These are phyloP conservation scores for Cardamine occulta DNA, from an alignment of 345 rosid genomes.

Conservation along the genomic window DNA sequence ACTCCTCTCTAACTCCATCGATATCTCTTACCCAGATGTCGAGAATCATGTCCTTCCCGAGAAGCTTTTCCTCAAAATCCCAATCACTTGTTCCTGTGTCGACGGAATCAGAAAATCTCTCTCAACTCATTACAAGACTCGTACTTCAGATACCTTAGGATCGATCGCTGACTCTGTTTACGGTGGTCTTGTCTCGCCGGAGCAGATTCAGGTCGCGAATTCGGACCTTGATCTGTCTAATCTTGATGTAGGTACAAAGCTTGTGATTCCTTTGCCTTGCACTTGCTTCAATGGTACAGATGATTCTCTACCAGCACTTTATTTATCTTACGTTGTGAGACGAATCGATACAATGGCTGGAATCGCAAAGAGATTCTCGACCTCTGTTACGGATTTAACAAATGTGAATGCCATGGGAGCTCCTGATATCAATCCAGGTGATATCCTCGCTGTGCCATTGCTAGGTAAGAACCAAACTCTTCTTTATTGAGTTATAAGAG, in stretches of 20 bases:
- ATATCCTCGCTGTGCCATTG: conserved; percentile 85
- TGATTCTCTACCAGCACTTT: conserved; percentile 76
- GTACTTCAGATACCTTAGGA: conserved; percentile 72
- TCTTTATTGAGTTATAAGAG: neutral
- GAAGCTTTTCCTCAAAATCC: conserved; percentile 78
- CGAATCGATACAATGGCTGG: conserved; percentile 67
- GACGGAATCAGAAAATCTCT: conserved; percentile 89
- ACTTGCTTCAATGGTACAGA: conserved; percentile 93
- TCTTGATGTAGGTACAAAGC: conserved; percentile 72
- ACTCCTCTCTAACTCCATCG: conserved; percentile 82
- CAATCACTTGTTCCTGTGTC: conserved; percentile 81
- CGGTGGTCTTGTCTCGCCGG: conserved; percentile 82
- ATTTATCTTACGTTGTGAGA: conserved; percentile 81
- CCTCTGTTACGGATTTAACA: conserved; percentile 86
- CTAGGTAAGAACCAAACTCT: conserved; percentile 50
- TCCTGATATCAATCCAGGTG: conserved; percentile 65
- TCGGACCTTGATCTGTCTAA: conserved; percentile 63
- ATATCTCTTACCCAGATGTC: conserved; percentile 88
- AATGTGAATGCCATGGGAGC: conserved; percentile 96
- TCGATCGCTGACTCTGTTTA: conserved; percentile 70
- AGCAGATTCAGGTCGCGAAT: conserved; percentile 88
- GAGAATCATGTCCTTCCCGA: conserved; percentile 92
- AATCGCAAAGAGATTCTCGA: conserved; percentile 70
- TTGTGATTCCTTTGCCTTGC: conserved; percentile 86
- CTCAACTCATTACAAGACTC: conserved; percentile 79